Base-by-base conservation (phyloP, 495 filamentous ascomycete species). In the Umbilicaria muhlenbergii region DNA sequence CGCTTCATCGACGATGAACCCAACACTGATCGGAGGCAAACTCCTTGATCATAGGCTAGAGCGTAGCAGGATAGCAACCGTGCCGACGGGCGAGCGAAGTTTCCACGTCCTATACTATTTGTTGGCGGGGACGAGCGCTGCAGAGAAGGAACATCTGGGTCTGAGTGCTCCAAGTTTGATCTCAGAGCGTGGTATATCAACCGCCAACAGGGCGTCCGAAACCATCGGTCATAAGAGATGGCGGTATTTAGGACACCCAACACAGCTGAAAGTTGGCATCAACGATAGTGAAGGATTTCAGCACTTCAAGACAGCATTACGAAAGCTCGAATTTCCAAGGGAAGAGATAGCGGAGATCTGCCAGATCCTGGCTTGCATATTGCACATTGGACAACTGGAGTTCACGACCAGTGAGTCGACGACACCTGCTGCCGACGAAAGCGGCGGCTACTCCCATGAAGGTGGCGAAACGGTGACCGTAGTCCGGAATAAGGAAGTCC, bases 91-190 rank as follows among this genome's bases (percentile, higher is more conserved):
- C 46, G 91, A 98, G 59, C 79, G 91, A 38, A 96, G 86, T 57
- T 95, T 94, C 62, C 91, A 98, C 61, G 76, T 89, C 21, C 64
- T 98, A 31, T 98, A 98, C 65, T 98, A 98, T 59, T 73, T 98
- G 11, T 62, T 96, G 16, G 83, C 89, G 6, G 91, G 91, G 39
- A 98, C 91, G 8, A 93, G 85, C 52, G 69, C 77, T 8, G 83
- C 85, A 10, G 91, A 98, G 56, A 94, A 92, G 62, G 53, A 75
- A 1, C 91, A 98, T 64, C 60, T 98, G 19, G 87, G 88, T 15
- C 74, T 98, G 31, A 84, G 94, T 39, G 66, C 68, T 15, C 54
- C 57, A 14, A 58, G 64, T 10, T 49, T 55, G 11, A 51, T 59
- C 8, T 50, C 59, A n/a, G 55, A 59, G 18, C 53, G 49, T 32